Base-by-base conservation (phyloP, 1,284 basidiomycete genomes). In the Cutaneotrichosporon sp. region DNA sequence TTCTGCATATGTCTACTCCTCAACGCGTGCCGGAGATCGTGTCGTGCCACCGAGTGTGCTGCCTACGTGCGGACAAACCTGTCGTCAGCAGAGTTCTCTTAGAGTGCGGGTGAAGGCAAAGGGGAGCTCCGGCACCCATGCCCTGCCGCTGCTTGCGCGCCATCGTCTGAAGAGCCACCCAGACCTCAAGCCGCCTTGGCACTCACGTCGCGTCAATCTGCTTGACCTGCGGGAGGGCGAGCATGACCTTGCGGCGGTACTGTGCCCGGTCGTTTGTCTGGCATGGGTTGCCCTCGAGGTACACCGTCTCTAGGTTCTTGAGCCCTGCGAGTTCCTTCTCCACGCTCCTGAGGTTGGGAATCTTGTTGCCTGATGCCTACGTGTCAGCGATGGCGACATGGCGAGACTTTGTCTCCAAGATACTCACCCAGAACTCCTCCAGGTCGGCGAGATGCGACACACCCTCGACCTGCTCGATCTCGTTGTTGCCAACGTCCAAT, bases 191-290 rank as follows among this genome's bases (percentile, higher is more conserved):
- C 16, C 13, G 1, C 18, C 43, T 4, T 14, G 13, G 25, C 27
- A 85, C 91, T 71, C 72, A 95, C 88, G 91, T 95, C 31, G 95
- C 95, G 80, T 99, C 95, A 60, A 99, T 89, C 81, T 99, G 97
- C 72, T 86, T 86, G 60, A 98, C 79, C 73, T 97, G 92, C 0
- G 95, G 94, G 20, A 97, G 81, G 4, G 88, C 87, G 46, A 98
- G 80, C 73, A 90, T 93, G 63, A 99, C 83, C 81, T 97, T 99
- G 58, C 95, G 83, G 67, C 94, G 83, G 77, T 99, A 99, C 20
- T 84, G 86, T 1, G 85, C 81, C 68, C 87, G 89, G 72, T 97
- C 92, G 20, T 83, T 83, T 43, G 80, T 83, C 78, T 98, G 93
- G 65, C 90, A 90, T 2, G 97, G 97, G 76, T 99, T 99, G 8